Evolutionary conservation across 805 yeast species (phyloP).

Genomic region (Saturnispora sanitii): DNA sequence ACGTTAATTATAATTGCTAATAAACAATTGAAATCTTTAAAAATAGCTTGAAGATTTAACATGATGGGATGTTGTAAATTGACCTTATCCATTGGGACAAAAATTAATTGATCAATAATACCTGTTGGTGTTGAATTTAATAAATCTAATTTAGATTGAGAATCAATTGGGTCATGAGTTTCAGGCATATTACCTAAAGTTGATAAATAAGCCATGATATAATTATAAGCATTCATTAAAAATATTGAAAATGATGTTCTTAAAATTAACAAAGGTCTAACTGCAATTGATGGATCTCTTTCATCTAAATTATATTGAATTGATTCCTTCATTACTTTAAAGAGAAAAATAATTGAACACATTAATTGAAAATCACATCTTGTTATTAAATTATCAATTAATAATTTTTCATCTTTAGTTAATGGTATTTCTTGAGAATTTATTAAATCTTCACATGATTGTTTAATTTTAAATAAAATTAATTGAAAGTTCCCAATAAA

Average conservation of each 20-base stretch:
- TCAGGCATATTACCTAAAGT: not conserved
- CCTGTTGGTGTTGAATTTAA: not conserved
- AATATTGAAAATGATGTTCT: not conserved
- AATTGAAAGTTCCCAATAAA: slow-evolving; percentile 3
- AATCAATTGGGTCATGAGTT: not conserved
- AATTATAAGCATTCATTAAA: slow-evolving; percentile 1
- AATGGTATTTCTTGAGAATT: not conserved
- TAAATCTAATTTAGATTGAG: not conserved
- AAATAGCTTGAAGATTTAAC: not conserved
- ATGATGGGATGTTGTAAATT: not conserved
- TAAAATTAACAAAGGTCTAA: not conserved
- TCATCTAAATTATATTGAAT: not conserved
- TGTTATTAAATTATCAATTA: not conserved
- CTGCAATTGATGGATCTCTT: not conserved
- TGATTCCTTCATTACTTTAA: slow-evolving; percentile 2
- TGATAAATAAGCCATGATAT: slow-evolving; percentile 1
- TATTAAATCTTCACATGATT: not conserved
- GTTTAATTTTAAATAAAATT: slow-evolving; percentile 4
- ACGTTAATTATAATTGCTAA: slow-evolving; percentile 8
- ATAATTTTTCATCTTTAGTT: not conserved
- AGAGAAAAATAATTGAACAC: not conserved
- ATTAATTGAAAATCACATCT: slow-evolving; percentile 3
- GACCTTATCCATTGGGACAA: not conserved
- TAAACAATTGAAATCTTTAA: not conserved
- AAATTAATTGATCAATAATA: not conserved